Evolutionary conservation across 352 stramenopile species (phyloP).

Genomic region (Phytophthora melonis): DNA sequence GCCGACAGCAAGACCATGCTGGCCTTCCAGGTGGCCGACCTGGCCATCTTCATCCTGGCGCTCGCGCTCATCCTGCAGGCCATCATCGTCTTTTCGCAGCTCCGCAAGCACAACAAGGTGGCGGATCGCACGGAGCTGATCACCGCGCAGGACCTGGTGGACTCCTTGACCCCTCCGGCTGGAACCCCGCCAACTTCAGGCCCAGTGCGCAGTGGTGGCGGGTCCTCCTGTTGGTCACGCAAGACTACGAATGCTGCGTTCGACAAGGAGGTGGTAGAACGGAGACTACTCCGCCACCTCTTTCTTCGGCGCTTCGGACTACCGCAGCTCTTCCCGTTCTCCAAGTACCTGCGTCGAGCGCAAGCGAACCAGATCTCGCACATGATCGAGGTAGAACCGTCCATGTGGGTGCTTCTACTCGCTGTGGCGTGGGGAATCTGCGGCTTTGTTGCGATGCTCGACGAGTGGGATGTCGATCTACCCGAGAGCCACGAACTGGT

Average conservation of each 20-base stretch:
- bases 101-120: conserved; percentile 47
- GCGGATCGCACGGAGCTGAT: conserved; percentile 55
- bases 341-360: conserved; percentile 77
- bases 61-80: conserved; percentile 61
- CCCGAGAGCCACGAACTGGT: conserved; percentile 40
- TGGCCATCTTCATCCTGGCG: conserved; percentile 61
- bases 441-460: conserved; percentile 23
- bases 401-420: conserved; percentile 67
- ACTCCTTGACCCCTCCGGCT: conserved; percentile 11
- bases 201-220: not conserved
- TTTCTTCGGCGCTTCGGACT: conserved; percentile 54
- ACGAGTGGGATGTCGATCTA: conserved; percentile 13
- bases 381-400: conserved; percentile 78
- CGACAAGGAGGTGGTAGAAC: conserved; percentile 37
- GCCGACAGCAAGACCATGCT: conserved; percentile 43
- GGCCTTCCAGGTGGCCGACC: conserved; percentile 58
- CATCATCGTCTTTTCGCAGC: conserved; percentile 49
- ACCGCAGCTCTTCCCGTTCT: conserved; percentile 65
- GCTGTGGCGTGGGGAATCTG: conserved; percentile 51
- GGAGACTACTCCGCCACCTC: conserved; percentile 51
- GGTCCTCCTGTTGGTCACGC: conserved; percentile 8
- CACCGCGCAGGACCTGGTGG: conserved; percentile 44
- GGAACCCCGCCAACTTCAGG: conserved; percentile 1
- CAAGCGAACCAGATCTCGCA: conserved; percentile 82
- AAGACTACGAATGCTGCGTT: not conserved